Evolutionary conservation across 371 early-diverging fungal genomes (phyloP), one percentile per base, ranked within the genome.

Genomic region (Mucor racemosus): DNA sequence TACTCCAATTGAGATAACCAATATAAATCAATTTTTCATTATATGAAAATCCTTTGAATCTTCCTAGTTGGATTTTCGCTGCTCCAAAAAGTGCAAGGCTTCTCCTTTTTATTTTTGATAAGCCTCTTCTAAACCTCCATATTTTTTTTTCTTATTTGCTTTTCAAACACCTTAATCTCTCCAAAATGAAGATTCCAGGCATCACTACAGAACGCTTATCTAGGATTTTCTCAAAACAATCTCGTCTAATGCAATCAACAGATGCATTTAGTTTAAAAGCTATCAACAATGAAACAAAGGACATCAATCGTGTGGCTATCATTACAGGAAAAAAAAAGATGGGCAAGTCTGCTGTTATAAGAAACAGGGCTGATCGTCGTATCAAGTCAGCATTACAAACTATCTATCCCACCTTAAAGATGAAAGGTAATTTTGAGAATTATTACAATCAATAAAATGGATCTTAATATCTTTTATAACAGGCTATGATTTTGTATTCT

Each of bases 261-360:
- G 62, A 65, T 5, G 3, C 35, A 1, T 72, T 59, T 55, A 5
- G 31, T 15, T 21, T 65, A n/a, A 72, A 72, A 55, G 65, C 62
- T 6, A 46, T 64, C 19, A 15, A 19, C 0, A 71, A 67, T 60
- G 15, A 39, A 7, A 48, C 48, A 35, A 33, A 31, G 3, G 14
- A 61, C 1, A n/a, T 39, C 6, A 62, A 58, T 31, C 58, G 65
- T n/a, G 62, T 62, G 9, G 53, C 58, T 6, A 44, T 72, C n/a
- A 62, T 76, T 21, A 60, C 72, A 10, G 70, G 73, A 0, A 76
- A 76, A 55, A 76, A 76, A 44, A 48, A 54, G 6, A 36, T 76
- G 5, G 60, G 76, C 26, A 76, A 76, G 53, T 62, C 62, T 26
- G 76, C 76, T 31, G 76, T 76, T 5, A 44, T 64, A 15, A 56